Base-by-base conservation (phyloP, 2,329 filamentous ascomycete genomes). In the Aspergillus pseudotamarii region DNA sequence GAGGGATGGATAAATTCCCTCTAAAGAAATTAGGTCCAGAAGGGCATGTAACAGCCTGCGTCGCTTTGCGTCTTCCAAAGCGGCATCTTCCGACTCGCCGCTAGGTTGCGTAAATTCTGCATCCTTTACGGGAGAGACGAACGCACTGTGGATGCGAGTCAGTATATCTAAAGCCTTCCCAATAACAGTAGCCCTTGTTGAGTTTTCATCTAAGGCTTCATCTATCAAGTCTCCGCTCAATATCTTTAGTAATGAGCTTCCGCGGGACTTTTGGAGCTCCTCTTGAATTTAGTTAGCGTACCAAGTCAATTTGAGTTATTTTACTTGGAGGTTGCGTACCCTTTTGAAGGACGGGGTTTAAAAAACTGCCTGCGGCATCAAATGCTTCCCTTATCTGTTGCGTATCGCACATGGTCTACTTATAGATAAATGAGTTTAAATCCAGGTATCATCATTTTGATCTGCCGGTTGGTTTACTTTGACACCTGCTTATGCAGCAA, bases 1-100 rank as follows among this genome's bases (percentile, higher is more conserved):
- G 19, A 81, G 70, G 6, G 72, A 80, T 6, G 80, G 80, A 65
- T 81, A 81, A 28, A 82, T 77, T 6, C 80, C 80, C 63, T 82
- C 80, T 8, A 81, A 63, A 3, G 80, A 80, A 45, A 81, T 73
- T 56, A 82, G 65, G 59, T 82, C 80, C 51, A 81, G 67, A 8
- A 82, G 67, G 6, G 78, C 76, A 72, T 81, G 75, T 4, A 81
- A 66, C 16, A 74, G 64, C 30, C 78, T 73, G 36, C 78, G 77
- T 34, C 77, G 71, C 61, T 73, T 80, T n/a, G 79, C 77, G 71
- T 80, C 78, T 69, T 80, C 78, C 34, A 79, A 65, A 26, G 69
- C 69, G 8, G 69, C 62, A 63, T 79, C 75, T 61, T 73, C 70
- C n/a, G 62, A 58, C 6, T 62, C 64, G 11, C 51, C 45, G 19